These are phyloP conservation scores for Diversispora epigaea DNA, from an alignment of 192 early-diverging fungal species.

Conservation along the genomic window DNA sequence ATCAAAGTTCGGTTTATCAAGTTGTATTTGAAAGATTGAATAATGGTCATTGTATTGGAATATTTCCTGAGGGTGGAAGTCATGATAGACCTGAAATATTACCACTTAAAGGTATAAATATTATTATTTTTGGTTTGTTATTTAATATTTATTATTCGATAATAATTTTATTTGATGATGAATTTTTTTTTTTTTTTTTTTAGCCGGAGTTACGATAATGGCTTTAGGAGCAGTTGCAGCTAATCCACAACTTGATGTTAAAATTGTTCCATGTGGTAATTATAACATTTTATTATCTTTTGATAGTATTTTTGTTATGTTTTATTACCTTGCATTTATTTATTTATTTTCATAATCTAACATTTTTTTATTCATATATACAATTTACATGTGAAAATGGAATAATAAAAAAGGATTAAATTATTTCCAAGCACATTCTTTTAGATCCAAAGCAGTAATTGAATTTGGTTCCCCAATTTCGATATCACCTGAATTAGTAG, in stretches of 20 bases:
- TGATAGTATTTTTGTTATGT: no score
- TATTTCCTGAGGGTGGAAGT: slow-evolving; percentile 98
- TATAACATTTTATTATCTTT: background rate
- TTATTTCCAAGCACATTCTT: slow-evolving; percentile 95
- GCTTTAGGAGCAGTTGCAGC: slow-evolving; percentile 86
- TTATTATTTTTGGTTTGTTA: background rate
- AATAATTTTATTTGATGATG: background rate
- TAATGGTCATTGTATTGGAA: slow-evolving; percentile 78
- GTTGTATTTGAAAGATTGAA: slow-evolving; percentile 78
- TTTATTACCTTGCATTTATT: background rate
- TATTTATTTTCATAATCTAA: background rate
- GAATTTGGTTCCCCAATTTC: slow-evolving; percentile 92
- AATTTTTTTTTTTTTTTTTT: slow-evolving; percentile 5
- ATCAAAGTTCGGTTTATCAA: slow-evolving; percentile 87
- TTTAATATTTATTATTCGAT: background rate
- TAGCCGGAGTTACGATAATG: slow-evolving; percentile 80
- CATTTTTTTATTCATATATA: background rate
- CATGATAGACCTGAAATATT: slow-evolving; percentile 97
- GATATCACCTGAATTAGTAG: slow-evolving; percentile 73
- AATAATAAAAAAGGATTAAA: slow-evolving; percentile 58
- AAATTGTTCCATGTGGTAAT: slow-evolving; percentile 82
- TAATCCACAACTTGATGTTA: slow-evolving; percentile 81
- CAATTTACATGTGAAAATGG: no score
- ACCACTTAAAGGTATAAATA: slow-evolving; percentile 78
- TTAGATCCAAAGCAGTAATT: slow-evolving; percentile 91